Conservation (phyloP, 257 asterid genomes). For the Solanum corneliomulleri region DNA sequence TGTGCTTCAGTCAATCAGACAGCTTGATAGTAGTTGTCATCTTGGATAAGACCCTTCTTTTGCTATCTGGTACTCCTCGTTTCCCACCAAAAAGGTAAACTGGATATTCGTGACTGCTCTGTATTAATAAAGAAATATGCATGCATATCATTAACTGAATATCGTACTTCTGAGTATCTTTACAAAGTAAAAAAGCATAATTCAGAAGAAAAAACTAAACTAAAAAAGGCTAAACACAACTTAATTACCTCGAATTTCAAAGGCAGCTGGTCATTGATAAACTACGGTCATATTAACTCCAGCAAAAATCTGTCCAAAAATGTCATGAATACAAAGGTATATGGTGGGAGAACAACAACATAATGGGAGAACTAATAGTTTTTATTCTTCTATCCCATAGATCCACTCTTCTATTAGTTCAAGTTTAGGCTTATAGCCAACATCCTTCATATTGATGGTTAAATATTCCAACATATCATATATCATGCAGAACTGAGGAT, state of each 20-base stretch:
- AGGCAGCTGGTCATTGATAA: neutral
- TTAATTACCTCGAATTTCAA: neutral
- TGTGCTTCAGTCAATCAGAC: neutral
- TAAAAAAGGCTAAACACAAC: neutral
- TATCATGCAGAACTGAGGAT: conserved; percentile 31
- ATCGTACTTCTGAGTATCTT: neutral
- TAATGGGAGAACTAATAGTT: neutral
- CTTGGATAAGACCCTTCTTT: neutral
- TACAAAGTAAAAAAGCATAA: neutral
- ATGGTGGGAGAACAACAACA: neutral
- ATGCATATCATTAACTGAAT: neutral
- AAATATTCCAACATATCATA: conserved; percentile 39
- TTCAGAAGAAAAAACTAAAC: neutral
- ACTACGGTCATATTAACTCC: neutral
- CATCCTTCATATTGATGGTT: conserved; percentile 53
- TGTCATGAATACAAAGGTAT: neutral
- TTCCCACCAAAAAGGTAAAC: neutral
- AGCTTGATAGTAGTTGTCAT: neutral
- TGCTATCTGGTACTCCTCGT: neutral
- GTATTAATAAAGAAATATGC: neutral
- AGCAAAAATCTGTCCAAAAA: neutral
- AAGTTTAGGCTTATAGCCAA: conserved; percentile 24
- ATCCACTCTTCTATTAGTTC: conserved; percentile 18
- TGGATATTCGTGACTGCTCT: neutral
- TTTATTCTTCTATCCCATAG: conserved; percentile 6